These are phyloP conservation scores for Hydrangea macrophylla DNA, from an alignment of 148 eudicot species.

Conservation along the genomic window DNA sequence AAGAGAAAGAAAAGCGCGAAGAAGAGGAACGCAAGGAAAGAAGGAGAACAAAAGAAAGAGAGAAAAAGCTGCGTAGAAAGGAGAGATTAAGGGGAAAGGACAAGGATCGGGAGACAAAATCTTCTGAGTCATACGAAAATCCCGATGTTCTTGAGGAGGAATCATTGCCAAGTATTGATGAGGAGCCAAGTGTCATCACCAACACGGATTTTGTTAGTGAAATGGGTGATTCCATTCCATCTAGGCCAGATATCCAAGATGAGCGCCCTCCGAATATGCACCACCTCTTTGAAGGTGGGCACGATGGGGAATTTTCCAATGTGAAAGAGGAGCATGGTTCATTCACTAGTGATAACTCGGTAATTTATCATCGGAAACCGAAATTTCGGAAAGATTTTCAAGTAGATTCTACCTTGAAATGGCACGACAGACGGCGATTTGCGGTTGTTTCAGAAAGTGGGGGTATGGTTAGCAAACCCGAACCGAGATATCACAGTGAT, in stretches of 20 bases:
- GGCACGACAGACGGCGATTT: slow-evolving; percentile 55
- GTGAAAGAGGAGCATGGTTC: slow-evolving; percentile 38
- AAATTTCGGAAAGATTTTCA: slow-evolving; percentile 45
- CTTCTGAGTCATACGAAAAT: slow-evolving; percentile 38
- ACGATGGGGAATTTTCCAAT: slow-evolving; percentile 35
- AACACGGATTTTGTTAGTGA: slow-evolving; percentile 35
- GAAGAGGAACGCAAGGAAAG: slow-evolving; percentile 96
- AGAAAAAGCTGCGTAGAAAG: slow-evolving; percentile 89
- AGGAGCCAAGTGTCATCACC: slow-evolving; percentile 32
- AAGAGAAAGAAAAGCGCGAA: slow-evolving; percentile 93
- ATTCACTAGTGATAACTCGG: slow-evolving; percentile 35
- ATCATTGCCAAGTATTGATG: slow-evolving; percentile 34
- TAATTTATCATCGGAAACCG: slow-evolving; percentile 41
- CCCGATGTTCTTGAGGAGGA: slow-evolving; percentile 25
- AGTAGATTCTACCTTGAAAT: slow-evolving; percentile 39
- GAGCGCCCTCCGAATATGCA: slow-evolving; percentile 36
- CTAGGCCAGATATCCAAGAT: slow-evolving; percentile 42
- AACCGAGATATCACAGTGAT: slow-evolving; percentile 54
- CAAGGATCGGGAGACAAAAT: slow-evolving; percentile 51
- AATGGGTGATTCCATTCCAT: slow-evolving; percentile 33
- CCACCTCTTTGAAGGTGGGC: slow-evolving; percentile 32
- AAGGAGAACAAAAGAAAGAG: slow-evolving; percentile 83
- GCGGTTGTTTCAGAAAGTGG: slow-evolving; percentile 38
- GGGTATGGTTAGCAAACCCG: slow-evolving; percentile 38
- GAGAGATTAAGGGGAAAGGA: slow-evolving; percentile 94